Conservation (phyloP, 2,329 filamentous ascomycete species). For the Calonectria hawksworthii region DNA sequence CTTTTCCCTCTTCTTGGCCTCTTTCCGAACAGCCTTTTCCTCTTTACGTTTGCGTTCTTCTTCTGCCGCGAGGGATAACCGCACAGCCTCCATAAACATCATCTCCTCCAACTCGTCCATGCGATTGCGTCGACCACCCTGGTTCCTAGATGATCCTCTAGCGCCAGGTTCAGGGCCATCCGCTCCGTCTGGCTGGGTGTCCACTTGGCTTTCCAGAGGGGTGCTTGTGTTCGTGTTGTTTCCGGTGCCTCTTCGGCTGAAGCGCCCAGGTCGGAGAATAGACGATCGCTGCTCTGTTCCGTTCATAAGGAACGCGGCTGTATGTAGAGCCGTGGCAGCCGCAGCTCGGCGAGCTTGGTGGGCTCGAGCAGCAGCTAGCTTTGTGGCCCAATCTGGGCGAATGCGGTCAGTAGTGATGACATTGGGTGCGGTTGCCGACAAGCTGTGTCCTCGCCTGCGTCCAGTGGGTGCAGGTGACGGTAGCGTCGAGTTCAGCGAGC, state of each 20-base stretch:
- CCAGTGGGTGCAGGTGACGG: conserved; percentile 55
- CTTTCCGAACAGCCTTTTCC: conserved; percentile 68
- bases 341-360: conserved; percentile 90
- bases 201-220: conserved; percentile 42
- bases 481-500: conserved; percentile 77
- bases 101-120: conserved; percentile 95
- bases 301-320: conserved; percentile 91
- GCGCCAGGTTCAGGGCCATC: conserved; percentile 45
- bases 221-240: conserved; percentile 50
- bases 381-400: conserved; percentile 94
- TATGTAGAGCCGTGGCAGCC: conserved; percentile 93
- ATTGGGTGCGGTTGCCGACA: conserved; percentile 86
- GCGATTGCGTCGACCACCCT: conserved; percentile 59
- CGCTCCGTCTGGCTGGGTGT: conserved; percentile 15
- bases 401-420: conserved; percentile 95
- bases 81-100: conserved; percentile 98
- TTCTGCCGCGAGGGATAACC: conserved; percentile 90
- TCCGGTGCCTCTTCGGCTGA: conserved; percentile 68
- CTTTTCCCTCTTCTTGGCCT: conserved; percentile 88
- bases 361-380: conserved; percentile 85
- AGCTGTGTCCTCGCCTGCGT: conserved; percentile 66
- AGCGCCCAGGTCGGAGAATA: conserved; percentile 62
- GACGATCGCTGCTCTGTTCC: conserved; percentile 66
- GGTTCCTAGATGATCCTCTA: conserved; percentile 36
- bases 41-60: conserved; percentile 92